Percentiles rank a stretch among this genome's conserved stretches.
These are phyloP conservation scores for Leccinum incarnatum DNA, from an alignment of 768 basidiomycete species.

Conservation along the genomic window DNA sequence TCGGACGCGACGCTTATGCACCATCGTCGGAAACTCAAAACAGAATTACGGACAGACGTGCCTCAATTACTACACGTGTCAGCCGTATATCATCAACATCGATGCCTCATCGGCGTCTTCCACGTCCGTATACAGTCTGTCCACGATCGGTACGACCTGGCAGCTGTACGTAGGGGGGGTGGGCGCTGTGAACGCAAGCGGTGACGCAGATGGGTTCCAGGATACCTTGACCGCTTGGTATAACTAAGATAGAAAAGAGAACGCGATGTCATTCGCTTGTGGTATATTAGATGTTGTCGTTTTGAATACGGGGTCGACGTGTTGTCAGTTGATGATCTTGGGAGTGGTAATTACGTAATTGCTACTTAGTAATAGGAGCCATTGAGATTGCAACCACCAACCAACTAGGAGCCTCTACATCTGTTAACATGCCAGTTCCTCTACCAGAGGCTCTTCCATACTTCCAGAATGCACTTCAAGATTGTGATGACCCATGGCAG, in stretches of 20 bases:
- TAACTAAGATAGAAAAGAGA: not conserved
- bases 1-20: not conserved
- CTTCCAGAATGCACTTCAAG: too few relatives aligned
- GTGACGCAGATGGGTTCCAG: not conserved
- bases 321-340: too few relatives aligned
- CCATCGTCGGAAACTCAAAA: not conserved
- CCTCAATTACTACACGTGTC: not conserved
- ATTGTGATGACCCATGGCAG: too few relatives aligned
- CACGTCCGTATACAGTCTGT: not conserved
- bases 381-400: too few relatives aligned
- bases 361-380: too few relatives aligned
- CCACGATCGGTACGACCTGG: not conserved
- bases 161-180: not conserved
- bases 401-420: too few relatives aligned
- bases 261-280: not conserved
- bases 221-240: not conserved
- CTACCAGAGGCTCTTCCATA: too few relatives aligned
- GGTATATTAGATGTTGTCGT: not conserved
- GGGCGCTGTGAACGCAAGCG: not conserved
- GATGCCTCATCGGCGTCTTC: not conserved
- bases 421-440: too few relatives aligned
- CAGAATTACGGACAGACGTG: not conserved
- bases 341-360: too few relatives aligned
- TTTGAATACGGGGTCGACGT: not conserved
- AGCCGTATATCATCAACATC: not conserved